Percentiles rank a stretch among this genome's conserved stretches.
Evolutionary conservation across 257 asterid genomes (phyloP).

Genomic region (Nemophila menziesii): DNA sequence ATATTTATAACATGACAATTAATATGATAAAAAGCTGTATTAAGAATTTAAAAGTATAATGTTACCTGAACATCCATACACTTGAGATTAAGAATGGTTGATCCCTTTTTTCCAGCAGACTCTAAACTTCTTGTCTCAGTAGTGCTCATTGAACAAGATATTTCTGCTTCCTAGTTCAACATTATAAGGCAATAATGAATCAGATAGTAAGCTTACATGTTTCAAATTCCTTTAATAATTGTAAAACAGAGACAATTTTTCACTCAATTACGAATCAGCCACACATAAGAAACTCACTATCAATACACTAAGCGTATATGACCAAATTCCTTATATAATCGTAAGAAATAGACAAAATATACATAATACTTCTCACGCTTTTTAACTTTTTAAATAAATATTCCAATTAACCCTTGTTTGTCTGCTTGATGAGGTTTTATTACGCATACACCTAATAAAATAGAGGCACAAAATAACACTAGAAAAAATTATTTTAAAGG

Average conservation of each 20-base stretch:
- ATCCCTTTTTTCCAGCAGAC: slow-evolving; percentile 78
- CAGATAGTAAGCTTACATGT: background rate
- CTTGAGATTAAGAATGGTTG: slow-evolving; percentile 77
- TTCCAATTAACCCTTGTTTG: background rate
- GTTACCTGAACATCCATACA: slow-evolving; percentile 90
- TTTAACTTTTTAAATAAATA: background rate
- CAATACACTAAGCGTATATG: background rate
- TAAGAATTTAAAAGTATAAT: background rate
- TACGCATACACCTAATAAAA: background rate
- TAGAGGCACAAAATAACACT: background rate
- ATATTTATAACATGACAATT: background rate
- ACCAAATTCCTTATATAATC: background rate
- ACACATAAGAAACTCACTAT: background rate
- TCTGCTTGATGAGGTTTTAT: background rate
- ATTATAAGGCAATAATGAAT: background rate
- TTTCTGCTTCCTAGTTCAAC: slow-evolving; percentile 70
- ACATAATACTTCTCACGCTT: background rate
- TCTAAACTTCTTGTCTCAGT: slow-evolving; percentile 84
- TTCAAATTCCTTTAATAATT: background rate
- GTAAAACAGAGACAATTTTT: background rate
- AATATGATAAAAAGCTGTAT: background rate
- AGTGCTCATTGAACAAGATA: slow-evolving; percentile 64
- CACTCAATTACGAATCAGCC: no score
- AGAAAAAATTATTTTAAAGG: background rate
- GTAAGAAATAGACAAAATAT: background rate